phyloP scores from a whole-genome alignment of 2,329 filamentous ascomycete species.

The Aspergillus brasiliensis region DNA sequence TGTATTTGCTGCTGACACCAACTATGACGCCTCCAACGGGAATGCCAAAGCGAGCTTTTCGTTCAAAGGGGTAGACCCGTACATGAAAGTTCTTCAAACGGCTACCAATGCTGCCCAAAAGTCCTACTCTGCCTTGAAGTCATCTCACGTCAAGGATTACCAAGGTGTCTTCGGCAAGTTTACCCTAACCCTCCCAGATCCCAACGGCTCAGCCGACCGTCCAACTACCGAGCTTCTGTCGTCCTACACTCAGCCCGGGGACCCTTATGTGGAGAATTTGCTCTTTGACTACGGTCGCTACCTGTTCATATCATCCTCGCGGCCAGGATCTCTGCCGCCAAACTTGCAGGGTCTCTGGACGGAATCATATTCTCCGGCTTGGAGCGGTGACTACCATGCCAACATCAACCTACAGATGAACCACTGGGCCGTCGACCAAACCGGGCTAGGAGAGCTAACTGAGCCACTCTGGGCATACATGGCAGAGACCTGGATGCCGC shows the following conservation, averaged over 20 bases:
- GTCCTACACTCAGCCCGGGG: conserved; percentile 37
- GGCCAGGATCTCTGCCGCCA: conserved; percentile 54
- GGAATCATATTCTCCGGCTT: conserved; percentile 47
- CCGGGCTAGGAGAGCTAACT: conserved; percentile 50
- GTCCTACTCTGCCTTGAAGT: conserved; percentile 15
- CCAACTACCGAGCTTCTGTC: conserved; percentile 35
- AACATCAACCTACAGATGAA: conserved; percentile 67
- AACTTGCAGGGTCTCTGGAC: conserved; percentile 62
- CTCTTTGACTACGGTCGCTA: conserved; percentile 58
- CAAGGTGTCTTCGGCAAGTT: conserved; percentile 15
- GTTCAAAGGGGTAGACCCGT: conserved; percentile 54
- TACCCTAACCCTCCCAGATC: conserved; percentile 47
- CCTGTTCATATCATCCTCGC: conserved; percentile 57
- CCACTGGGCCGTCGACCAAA: conserved; percentile 59
- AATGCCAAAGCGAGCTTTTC: conserved; percentile 48
- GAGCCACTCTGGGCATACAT: conserved; percentile 57
- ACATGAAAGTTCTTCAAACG: conserved; percentile 37
- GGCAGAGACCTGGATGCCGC: conserved; percentile 55
- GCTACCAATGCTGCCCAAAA: conserved; percentile 7
- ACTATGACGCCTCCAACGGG: conserved; percentile 56
- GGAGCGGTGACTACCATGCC: conserved; percentile 60
- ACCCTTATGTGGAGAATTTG: conserved; percentile 56
- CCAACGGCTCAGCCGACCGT: conserved; percentile 17
- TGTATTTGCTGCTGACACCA: conserved; percentile 46
- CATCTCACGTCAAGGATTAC: conserved; percentile 22